Base-by-base conservation (phyloP, 495 filamentous ascomycete genomes). In the Daldinia loculata region DNA sequence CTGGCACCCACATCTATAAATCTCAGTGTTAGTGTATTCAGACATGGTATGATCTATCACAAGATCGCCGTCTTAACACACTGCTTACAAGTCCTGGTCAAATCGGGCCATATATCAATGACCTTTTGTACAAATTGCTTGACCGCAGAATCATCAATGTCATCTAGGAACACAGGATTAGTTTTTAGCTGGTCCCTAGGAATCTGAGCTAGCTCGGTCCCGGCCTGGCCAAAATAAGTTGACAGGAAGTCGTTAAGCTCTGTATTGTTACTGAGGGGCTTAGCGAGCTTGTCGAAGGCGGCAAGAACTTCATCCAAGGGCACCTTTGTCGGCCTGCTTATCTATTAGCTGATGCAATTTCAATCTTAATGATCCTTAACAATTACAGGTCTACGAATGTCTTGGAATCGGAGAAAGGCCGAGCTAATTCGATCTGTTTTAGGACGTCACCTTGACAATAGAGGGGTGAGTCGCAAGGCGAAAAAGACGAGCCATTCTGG, bases 351-450 rank as follows among this genome's bases (percentile, higher is more conserved):
- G 22, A 51, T 26, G 15, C 15, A 17, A 45, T 48, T 2, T 34
- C 2, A 29, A 36, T 14, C 0, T 1, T 3, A 6, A 39, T 19
- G 4, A 29, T 41, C 12, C 24, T 50, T n/a, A 3, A 55, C 11
- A 76, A 75, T 78, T 80, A 84, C 83, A 85, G 77, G 72, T 85
- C 83, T 52, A 85, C 83, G 56, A 84, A 85, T 26, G 82, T 84
- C 77, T 85, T 85, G 53, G 82, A 84, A 74, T 85, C 83, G 14
- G 76, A 70, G 63, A 85, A 85, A 24, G 83, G 83, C 9, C 61
- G 76, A 6, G 83, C 83, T 9, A 84, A 76, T 74, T 85, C 79
- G 60, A 85, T 79, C 26, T 80, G 79, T 55, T 80, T 79, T 17
- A 85, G 74, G 38, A 85, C 73, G 5, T 84, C 83, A 29, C 83